Percentiles rank a stretch among this genome's conserved stretches.
These are phyloP conservation scores for Colletotrichum karsti DNA, from an alignment of 2,329 filamentous ascomycete species.

Conservation along the genomic window DNA sequence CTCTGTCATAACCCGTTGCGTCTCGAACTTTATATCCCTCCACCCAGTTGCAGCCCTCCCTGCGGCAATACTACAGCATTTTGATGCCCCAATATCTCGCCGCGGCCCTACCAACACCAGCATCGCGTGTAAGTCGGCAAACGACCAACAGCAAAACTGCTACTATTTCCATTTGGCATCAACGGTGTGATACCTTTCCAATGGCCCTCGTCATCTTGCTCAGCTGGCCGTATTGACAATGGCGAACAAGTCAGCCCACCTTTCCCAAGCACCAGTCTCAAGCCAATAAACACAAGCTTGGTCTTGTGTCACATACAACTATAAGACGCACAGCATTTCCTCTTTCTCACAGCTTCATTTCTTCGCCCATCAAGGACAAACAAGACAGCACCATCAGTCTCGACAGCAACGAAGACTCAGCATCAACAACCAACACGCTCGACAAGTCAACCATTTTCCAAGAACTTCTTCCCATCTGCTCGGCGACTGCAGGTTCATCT, in stretches of 20 bases:
- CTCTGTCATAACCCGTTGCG: slow-evolving; percentile 3
- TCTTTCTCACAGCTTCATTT: neutral
- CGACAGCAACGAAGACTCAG: neutral
- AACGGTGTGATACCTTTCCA: slow-evolving; percentile 28
- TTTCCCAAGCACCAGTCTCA: slow-evolving; percentile 22
- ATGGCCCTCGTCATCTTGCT: slow-evolving; percentile 15
- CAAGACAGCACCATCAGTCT: neutral
- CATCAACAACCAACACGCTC: neutral
- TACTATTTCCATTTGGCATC: slow-evolving; percentile 28
- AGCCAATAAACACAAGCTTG: slow-evolving; percentile 29
- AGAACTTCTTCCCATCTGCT: too few species aligned
- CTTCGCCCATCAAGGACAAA: slow-evolving; percentile 11
- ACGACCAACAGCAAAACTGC: slow-evolving; percentile 30
- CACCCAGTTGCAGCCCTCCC: slow-evolving; percentile 26
- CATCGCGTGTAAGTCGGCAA: slow-evolving; percentile 25
- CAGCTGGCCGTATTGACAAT: slow-evolving; percentile 29
- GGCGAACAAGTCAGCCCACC: slow-evolving; percentile 32
- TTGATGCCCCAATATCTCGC: slow-evolving; percentile 25
- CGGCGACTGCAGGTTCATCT: too few species aligned
- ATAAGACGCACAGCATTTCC: slow-evolving; percentile 28
- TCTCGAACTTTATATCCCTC: slow-evolving; percentile 27
- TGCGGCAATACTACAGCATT: slow-evolving; percentile 24
- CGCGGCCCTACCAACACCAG: slow-evolving; percentile 16
- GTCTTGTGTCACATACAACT: slow-evolving; percentile 26
- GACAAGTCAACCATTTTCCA: neutral